Evolutionary conservation across 768 basidiomycete species (phyloP).

Genomic region (Trametes cubensis): DNA sequence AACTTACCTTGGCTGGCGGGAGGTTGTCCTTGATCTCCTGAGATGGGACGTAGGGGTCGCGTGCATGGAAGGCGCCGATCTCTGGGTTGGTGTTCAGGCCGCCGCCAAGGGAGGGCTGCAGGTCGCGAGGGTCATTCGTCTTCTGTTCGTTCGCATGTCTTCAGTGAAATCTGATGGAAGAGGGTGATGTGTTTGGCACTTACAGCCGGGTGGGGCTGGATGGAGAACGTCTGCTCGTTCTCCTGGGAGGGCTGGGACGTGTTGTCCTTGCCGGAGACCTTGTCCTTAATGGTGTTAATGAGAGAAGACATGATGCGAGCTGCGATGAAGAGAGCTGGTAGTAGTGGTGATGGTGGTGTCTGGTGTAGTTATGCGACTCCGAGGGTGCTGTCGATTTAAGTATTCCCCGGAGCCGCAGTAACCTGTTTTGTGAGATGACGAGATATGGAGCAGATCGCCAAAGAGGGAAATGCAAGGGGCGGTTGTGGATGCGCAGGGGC

Average conservation of each 20-base stretch:
- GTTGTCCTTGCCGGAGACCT: constrained; percentile 17
- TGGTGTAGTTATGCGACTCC: neutral
- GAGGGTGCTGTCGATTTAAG: neutral
- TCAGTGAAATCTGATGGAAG: no score
- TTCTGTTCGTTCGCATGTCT: constrained; percentile 41
- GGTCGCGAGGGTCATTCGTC: constrained; percentile 62
- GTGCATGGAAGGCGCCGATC: constrained; percentile 31
- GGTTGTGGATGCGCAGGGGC: constrained; percentile 17
- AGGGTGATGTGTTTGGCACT: no score
- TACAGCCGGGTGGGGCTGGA: constrained; percentile 61
- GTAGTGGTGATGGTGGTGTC: no score
- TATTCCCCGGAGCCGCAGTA: constrained; percentile 6
- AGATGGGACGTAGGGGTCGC: constrained; percentile 11
- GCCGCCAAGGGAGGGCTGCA: constrained; percentile 40
- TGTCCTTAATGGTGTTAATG: constrained; percentile 26
- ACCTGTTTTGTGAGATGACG: constrained; percentile 10
- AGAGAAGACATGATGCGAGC: constrained; percentile 21
- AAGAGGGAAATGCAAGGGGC: neutral
- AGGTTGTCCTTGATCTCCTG: constrained; percentile 8
- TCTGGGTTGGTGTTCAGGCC: constrained; percentile 9
- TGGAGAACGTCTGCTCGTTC: constrained; percentile 48
- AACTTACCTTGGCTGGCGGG: constrained; percentile 10
- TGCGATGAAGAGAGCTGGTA: neutral
- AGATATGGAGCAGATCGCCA: constrained; percentile 8
- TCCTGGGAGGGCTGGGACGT: constrained; percentile 15